Percentiles rank a stretch among this genome's conserved stretches.
phyloP scores from a whole-genome alignment of 805 yeast genomes.

The Metschnikowia amazonensis region DNA sequence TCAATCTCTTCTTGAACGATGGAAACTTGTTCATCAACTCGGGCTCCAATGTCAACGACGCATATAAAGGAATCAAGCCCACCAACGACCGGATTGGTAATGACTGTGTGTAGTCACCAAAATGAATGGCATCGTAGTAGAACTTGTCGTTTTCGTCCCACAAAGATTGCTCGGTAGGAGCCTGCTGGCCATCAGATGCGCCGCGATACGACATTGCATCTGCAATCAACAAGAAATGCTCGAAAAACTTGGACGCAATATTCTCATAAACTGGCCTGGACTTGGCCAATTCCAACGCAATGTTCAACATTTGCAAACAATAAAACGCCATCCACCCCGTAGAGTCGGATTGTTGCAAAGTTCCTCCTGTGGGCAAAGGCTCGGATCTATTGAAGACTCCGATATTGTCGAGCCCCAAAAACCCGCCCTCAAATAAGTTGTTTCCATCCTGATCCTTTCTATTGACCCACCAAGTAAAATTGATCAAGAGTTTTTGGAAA shows the following conservation, averaged over 20 bases:
- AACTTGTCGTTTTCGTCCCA: conserved; percentile 91
- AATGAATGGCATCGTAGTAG: conserved; percentile 90
- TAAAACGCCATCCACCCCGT: conserved; percentile 98
- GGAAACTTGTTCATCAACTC: conserved; percentile 75
- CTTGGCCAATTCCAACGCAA: conserved; percentile 85
- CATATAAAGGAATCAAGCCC: conserved; percentile 88
- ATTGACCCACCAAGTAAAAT: conserved; percentile 98
- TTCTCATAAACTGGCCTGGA: conserved; percentile 84
- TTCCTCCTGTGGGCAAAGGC: conserved; percentile 89
- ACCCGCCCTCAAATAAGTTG: conserved; percentile 92
- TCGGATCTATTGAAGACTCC: conserved; percentile 91
- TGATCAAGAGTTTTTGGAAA: conserved; percentile 82
- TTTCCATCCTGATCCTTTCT: conserved; percentile 83
- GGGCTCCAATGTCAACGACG: conserved; percentile 83
- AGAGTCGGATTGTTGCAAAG: conserved; percentile 87
- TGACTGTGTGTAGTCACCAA: conserved; percentile 58
- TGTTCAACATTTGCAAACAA: conserved; percentile 84
- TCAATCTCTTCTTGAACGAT: conserved; percentile 73
- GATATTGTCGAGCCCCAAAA: conserved; percentile 87
- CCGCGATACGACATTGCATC: conserved; percentile 83
- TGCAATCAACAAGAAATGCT: conserved; percentile 85
- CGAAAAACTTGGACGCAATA: conserved; percentile 90
- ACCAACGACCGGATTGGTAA: conserved; percentile 86
- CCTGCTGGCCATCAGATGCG: conserved; percentile 38
- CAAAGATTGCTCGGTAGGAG: conserved; percentile 53